Evolutionary conservation across 2,329 filamentous ascomycete genomes (phyloP).

Genomic region (Neopestalotiopsis rosae): DNA sequence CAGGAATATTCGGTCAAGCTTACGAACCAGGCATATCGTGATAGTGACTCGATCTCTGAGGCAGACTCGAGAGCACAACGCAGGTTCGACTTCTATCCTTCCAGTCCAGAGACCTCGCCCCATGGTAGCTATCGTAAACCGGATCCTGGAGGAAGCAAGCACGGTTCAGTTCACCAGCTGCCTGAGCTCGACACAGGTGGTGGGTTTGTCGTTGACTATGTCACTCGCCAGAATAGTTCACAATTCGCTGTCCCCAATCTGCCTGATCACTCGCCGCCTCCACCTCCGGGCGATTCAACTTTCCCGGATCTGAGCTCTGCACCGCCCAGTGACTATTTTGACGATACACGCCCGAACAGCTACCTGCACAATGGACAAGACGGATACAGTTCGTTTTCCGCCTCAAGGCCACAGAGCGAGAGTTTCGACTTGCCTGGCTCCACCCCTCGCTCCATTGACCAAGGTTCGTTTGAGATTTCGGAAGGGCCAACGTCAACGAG

Average conservation of each 20-base stretch:
- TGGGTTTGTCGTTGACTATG: conserved; percentile 55
- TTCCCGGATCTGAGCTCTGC: conserved; percentile 35
- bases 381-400: conserved; percentile 46
- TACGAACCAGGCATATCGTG: conserved; percentile 30
- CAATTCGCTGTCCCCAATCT: conserved; percentile 33
- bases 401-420: conserved; percentile 52
- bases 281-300: conserved; percentile 44
- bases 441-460: conserved; percentile 52
- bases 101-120: conserved; percentile 40
- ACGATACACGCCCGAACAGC: conserved; percentile 48
- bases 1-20: conserved; percentile 36
- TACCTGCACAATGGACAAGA: conserved; percentile 47
- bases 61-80: conserved; percentile 34
- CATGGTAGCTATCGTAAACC: conserved; percentile 34
- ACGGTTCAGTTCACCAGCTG: conserved; percentile 41
- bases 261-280: conserved; percentile 58
- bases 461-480: conserved; percentile 48
- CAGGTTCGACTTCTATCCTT: conserved; percentile 32
- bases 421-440: conserved; percentile 49
- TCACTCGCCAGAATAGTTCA: conserved; percentile 39
- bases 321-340: conserved; percentile 46
- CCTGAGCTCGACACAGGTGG: conserved; percentile 57
- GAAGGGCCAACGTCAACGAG: conserved; percentile 45
- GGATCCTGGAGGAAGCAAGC: conserved; percentile 27
- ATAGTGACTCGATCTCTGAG: conserved; percentile 34